Conservation (phyloP, 805 yeast species). For the Pichia nanzhaoensis region DNA sequence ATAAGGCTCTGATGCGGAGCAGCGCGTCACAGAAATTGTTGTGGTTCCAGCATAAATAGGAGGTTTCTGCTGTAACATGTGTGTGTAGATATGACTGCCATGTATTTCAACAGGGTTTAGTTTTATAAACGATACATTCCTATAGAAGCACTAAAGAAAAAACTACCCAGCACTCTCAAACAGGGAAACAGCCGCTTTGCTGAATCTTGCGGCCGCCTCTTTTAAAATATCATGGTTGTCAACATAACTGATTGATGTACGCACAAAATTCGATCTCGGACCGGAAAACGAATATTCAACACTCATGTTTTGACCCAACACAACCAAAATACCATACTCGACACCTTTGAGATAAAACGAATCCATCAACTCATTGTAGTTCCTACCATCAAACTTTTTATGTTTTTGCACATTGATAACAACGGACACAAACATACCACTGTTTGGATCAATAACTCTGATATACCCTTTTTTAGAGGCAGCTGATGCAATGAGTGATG, state of each 20-base stretch:
- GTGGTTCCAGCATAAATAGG: too few species aligned
- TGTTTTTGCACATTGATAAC: slow-evolving; percentile 31
- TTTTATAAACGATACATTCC: too few species aligned
- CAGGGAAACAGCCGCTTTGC: slow-evolving; percentile 41
- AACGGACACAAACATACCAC: slow-evolving; percentile 55
- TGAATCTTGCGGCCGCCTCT: slow-evolving; percentile 49
- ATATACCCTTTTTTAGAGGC: slow-evolving; percentile 38
- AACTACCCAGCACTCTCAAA: slow-evolving; percentile 21
- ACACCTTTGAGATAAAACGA: slow-evolving; percentile 37
- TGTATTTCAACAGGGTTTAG: too few species aligned
- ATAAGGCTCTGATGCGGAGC: too few species aligned
- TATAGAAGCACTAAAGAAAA: too few species aligned
- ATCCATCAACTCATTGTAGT: slow-evolving; percentile 33
- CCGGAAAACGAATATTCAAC: slow-evolving; percentile 38
- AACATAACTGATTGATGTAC: slow-evolving; percentile 55
- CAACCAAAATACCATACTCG: slow-evolving; percentile 47
- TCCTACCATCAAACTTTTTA: slow-evolving; percentile 8
- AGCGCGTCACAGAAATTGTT: too few species aligned
- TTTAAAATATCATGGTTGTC: slow-evolving; percentile 36
- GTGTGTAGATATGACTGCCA: too few species aligned
- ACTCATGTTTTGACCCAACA: slow-evolving; percentile 55
- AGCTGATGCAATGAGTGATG: slow-evolving; percentile 37
- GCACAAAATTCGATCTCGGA: slow-evolving; percentile 41
- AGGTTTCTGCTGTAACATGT: too few species aligned
- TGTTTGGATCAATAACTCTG: slow-evolving; percentile 43